These are phyloP conservation scores for Conoideocrella luteorostrata DNA, from an alignment of 2,329 filamentous ascomycete genomes.

Conservation along the genomic window DNA sequence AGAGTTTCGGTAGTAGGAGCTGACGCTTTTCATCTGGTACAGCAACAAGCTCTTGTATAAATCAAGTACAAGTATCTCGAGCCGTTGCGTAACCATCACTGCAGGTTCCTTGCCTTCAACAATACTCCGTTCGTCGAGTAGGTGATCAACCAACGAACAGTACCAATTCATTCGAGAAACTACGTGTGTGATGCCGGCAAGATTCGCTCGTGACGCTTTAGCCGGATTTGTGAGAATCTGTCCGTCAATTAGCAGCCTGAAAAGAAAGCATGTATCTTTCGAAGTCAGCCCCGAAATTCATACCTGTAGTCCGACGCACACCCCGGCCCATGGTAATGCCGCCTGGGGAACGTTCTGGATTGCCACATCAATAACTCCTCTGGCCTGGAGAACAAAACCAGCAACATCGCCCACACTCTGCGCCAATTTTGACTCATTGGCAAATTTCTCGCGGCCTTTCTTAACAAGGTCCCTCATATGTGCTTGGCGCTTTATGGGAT, in stretches of 20 bases:
- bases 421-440: slow-evolving; percentile 8
- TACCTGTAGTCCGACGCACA: slow-evolving; percentile 11
- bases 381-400: slow-evolving; percentile 10
- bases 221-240: slow-evolving; percentile 12
- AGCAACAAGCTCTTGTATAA: slow-evolving; percentile 11
- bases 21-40: slow-evolving; percentile 11
- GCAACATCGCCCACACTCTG: slow-evolving; percentile 11
- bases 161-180: slow-evolving; percentile 12
- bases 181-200: slow-evolving; percentile 10
- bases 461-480: slow-evolving; percentile 10
- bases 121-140: slow-evolving; percentile 11
- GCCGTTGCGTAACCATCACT: slow-evolving; percentile 6
- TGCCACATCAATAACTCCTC: slow-evolving; percentile 10
- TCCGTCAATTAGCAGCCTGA: not conserved
- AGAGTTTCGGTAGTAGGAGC: slow-evolving; percentile 10
- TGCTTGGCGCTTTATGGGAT: slow-evolving; percentile 10
- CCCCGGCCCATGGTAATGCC: slow-evolving; percentile 11
- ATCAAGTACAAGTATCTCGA: slow-evolving; percentile 9
- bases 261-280: not conserved
- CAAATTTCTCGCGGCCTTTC: slow-evolving; percentile 11
- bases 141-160: slow-evolving; percentile 10
- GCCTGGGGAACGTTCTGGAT: slow-evolving; percentile 11
- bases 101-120: slow-evolving; percentile 8
- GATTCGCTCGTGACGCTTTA: slow-evolving; percentile 8
- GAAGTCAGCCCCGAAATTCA: not conserved